Conservation (phyloP, 305 asterid species). For the Rubia balearica region DNA sequence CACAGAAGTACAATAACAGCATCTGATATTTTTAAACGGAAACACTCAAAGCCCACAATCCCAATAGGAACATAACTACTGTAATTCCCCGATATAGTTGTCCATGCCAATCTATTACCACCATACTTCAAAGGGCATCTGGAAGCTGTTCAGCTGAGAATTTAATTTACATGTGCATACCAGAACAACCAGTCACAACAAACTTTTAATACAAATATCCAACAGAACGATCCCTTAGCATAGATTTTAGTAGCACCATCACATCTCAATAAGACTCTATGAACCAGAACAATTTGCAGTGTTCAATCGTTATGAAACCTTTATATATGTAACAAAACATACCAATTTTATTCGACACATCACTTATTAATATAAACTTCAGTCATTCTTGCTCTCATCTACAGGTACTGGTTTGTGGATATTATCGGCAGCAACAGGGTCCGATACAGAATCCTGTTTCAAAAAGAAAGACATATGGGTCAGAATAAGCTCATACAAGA, state of each 20-base stretch:
- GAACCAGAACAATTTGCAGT: background rate
- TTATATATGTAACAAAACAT: constrained; percentile 3
- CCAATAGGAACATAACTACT: background rate
- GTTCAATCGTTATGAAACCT: constrained; percentile 1
- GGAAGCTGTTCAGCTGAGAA: background rate
- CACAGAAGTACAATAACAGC: background rate
- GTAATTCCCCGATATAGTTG: background rate
- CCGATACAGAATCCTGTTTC: constrained; percentile 38
- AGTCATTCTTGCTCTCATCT: constrained; percentile 49
- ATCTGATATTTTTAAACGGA: background rate
- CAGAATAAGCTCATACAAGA: background rate
- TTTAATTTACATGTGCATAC: background rate
- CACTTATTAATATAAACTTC: constrained; percentile 15
- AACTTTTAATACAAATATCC: background rate
- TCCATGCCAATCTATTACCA: background rate
- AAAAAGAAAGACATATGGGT: background rate
- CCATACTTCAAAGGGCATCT: background rate
- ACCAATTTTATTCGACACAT: constrained; percentile 14
- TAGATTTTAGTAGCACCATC: background rate
- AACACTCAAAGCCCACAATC: background rate
- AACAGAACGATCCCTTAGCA: background rate
- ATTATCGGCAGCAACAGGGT: constrained; percentile 31
- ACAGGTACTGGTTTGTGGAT: constrained; percentile 32
- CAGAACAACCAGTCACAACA: background rate
- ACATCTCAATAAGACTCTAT: background rate